A percentile compares a stretch with the other conserved stretches of the same genome.
These are phyloP conservation scores for Phytophthora chlamydospora DNA, from an alignment of 352 stramenopile species.

Conservation along the genomic window DNA sequence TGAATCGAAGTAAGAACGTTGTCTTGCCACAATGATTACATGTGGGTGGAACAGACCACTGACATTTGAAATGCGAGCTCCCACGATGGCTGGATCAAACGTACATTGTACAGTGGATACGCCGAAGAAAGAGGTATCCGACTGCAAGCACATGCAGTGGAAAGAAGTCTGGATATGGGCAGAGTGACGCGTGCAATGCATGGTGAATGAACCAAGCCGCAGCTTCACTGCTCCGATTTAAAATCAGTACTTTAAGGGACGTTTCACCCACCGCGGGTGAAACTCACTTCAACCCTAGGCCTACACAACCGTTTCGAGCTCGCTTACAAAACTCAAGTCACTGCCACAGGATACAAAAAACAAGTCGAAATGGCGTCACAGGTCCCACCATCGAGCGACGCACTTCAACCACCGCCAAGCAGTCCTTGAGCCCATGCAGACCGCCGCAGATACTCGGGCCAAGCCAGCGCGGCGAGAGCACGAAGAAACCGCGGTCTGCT, in stretches of 20 bases:
- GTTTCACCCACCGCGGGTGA: constrained; percentile 11
- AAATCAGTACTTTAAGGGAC: neutral
- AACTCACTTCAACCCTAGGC: constrained; percentile 40
- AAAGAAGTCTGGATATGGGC: too few species aligned
- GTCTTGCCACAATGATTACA: too few species aligned
- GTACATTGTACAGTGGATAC: too few species aligned
- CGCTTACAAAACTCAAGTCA: neutral
- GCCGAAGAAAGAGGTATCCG: too few species aligned
- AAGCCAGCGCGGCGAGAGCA: neutral
- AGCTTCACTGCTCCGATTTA: too few species aligned
- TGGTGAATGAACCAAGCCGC: too few species aligned
- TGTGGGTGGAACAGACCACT: too few species aligned
- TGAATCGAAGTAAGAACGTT: too few species aligned
- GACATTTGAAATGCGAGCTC: too few species aligned
- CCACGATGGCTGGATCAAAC: too few species aligned
- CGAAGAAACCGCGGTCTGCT: constrained; percentile 11
- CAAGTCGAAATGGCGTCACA: constrained; percentile 18
- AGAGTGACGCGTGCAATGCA: too few species aligned
- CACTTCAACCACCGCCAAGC: constrained; percentile 38
- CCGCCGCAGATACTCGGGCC: neutral
- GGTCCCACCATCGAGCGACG: constrained; percentile 13
- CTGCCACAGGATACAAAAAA: constrained; percentile 17
- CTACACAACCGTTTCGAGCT: constrained; percentile 40
- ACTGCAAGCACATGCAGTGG: too few species aligned
- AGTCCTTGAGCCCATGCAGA: neutral